phyloP scores from a whole-genome alignment of 2,329 filamentous ascomycete genomes.

The Colletotrichum gloeosporioides region DNA sequence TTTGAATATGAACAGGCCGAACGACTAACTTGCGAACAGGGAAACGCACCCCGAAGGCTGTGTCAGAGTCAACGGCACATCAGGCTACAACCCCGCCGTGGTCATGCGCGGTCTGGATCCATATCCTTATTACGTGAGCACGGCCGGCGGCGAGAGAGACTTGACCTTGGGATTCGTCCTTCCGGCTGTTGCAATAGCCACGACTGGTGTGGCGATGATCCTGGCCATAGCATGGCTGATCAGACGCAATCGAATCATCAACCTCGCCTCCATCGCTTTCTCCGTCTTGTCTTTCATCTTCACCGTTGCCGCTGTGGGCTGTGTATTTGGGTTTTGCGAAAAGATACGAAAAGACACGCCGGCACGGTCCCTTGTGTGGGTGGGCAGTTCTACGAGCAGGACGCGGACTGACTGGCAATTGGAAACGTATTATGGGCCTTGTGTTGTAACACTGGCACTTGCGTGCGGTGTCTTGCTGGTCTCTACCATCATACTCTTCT shows the following conservation, averaged over 20 bases:
- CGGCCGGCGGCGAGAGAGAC: background rate
- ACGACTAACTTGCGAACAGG: too few species aligned
- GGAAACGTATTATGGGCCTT: background rate
- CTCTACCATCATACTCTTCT: background rate
- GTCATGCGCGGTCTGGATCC: background rate
- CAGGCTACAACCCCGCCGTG: background rate
- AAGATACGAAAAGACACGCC: background rate
- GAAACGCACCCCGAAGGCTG: background rate
- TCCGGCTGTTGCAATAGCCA: background rate
- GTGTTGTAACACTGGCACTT: background rate
- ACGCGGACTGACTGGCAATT: background rate
- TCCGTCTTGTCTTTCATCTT: background rate
- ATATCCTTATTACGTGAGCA: too few species aligned
- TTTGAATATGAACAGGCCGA: too few species aligned
- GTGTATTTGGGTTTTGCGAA: background rate
- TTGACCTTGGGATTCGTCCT: background rate
- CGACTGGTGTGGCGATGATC: background rate
- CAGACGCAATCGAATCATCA: background rate
- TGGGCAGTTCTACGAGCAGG: background rate
- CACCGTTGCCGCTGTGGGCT: background rate
- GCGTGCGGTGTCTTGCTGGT: background rate
- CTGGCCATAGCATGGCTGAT: rapidly evolving
- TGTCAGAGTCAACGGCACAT: background rate
- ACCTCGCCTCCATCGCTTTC: background rate
- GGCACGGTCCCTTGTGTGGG: rapidly evolving